These are phyloP conservation scores for Coelastrella sp. DNA, from an alignment of 139 green algal species.

Conservation along the genomic window DNA sequence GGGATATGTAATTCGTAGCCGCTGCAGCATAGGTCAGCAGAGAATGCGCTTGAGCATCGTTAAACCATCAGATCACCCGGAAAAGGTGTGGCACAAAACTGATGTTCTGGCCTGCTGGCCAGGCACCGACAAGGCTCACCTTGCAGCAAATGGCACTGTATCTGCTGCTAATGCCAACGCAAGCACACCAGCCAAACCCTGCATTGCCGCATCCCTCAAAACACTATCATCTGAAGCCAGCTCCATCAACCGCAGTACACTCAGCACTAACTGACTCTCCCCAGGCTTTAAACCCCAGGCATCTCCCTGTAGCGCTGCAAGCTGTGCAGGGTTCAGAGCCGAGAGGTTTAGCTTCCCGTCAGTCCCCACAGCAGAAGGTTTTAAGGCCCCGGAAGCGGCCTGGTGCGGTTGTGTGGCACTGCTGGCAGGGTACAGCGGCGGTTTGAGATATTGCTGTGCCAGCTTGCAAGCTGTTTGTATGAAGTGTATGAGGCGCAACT, in stretches of 20 bases:
- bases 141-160: slow-evolving; percentile 21
- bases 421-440: neutral
- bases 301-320: neutral
- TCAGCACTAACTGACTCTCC: slow-evolving; percentile 41
- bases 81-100: too few species aligned
- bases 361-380: neutral
- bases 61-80: too few species aligned
- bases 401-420: neutral
- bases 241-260: slow-evolving; percentile 40
- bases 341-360: neutral
- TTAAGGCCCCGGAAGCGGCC: neutral
- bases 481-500: slow-evolving; percentile 9
- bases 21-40: too few species aligned
- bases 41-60: too few species aligned
- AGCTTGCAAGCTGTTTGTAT: neutral
- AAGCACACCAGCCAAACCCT: neutral
- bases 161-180: slow-evolving; percentile 3
- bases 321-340: neutral
- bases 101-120: too few species aligned
- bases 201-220: slow-evolving; percentile 12
- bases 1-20: too few species aligned
- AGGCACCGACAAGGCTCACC: neutral
- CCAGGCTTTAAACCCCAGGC: neutral
- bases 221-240: slow-evolving; percentile 29
- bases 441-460: slow-evolving; percentile 11